A percentile compares a stretch with the other conserved stretches of the same genome.
Conservation (phyloP, 257 asterid genomes). For the Fraxinus quadrangulata region DNA sequence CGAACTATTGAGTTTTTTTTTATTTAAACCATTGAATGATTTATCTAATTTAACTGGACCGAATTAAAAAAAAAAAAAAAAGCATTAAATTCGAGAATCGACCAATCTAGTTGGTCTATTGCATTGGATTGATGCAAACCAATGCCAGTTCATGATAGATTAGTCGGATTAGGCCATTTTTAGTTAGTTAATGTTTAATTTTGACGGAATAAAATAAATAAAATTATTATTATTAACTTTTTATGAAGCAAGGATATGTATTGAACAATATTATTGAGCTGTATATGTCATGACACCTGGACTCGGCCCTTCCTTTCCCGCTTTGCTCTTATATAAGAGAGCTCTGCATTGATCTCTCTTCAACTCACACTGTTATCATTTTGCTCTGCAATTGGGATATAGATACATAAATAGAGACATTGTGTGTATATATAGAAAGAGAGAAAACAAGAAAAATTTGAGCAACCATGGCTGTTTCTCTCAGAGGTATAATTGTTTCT, state of each 20-base stretch:
- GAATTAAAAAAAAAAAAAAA: too few species aligned
- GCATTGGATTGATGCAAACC: too few species aligned
- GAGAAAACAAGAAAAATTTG: background rate
- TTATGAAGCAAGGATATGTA: too few species aligned
- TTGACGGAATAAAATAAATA: too few species aligned
- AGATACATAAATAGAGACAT: background rate
- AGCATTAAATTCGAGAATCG: too few species aligned
- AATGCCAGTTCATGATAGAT: too few species aligned
- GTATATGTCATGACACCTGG: background rate
- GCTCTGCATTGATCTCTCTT: slow-evolving; percentile 40
- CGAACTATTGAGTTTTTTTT: too few species aligned
- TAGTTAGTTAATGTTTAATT: too few species aligned
- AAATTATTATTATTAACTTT: too few species aligned
- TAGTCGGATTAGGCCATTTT: background rate
- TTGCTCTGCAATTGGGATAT: slow-evolving; percentile 11
- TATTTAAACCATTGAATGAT: too few species aligned
- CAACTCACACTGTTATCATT: slow-evolving; percentile 34
- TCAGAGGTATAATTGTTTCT: slow-evolving; percentile 28
- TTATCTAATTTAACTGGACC: too few species aligned
- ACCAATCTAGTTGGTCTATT: too few species aligned
- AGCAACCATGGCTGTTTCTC: slow-evolving; percentile 49
- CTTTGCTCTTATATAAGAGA: slow-evolving; percentile 42
- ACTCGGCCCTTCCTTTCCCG: slow-evolving; percentile 23
- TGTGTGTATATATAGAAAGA: slow-evolving; percentile 14
- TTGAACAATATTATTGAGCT: background rate